Evolutionary conservation across 2,329 filamentous ascomycete species (phyloP).

Genomic region (Penicillium sp.): DNA sequence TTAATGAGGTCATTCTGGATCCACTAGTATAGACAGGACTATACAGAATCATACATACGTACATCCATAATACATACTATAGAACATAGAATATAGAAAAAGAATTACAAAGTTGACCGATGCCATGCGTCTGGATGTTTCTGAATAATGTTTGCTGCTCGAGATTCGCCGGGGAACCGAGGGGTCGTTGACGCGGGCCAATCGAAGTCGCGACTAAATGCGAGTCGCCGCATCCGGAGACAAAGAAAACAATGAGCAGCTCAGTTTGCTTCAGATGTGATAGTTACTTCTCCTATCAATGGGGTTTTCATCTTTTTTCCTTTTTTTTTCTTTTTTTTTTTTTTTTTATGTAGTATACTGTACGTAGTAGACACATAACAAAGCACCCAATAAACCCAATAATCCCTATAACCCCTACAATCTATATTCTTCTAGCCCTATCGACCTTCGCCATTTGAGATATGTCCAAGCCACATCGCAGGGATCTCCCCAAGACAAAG

Average conservation of each 20-base stretch:
- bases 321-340: background rate
- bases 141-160: too few relatives aligned
- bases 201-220: conserved; percentile 2
- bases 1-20: conserved; percentile 14
- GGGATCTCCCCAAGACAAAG: conserved; percentile 1
- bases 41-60: background rate
- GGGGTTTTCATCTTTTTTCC: too few relatives aligned
- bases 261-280: conserved; percentile 10
- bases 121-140: too few relatives aligned
- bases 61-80: too few relatives aligned
- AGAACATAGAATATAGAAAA: too few relatives aligned
- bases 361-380: background rate
- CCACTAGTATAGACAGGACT: background rate
- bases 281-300: background rate
- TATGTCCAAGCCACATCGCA: conserved; percentile 7
- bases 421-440: too few relatives aligned
- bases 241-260: conserved; percentile 28
- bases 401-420: too few relatives aligned
- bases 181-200: conserved; percentile 1
- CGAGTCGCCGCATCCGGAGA: conserved; percentile 24
- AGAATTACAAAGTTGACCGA: too few relatives aligned
- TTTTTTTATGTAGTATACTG: too few relatives aligned
- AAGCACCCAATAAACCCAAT: background rate
- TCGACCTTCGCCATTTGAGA: background rate
- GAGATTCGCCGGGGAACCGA: conserved; percentile 17